Conservation (phyloP, 1,139 yeast species). For the Debaryomyces sp. region DNA sequence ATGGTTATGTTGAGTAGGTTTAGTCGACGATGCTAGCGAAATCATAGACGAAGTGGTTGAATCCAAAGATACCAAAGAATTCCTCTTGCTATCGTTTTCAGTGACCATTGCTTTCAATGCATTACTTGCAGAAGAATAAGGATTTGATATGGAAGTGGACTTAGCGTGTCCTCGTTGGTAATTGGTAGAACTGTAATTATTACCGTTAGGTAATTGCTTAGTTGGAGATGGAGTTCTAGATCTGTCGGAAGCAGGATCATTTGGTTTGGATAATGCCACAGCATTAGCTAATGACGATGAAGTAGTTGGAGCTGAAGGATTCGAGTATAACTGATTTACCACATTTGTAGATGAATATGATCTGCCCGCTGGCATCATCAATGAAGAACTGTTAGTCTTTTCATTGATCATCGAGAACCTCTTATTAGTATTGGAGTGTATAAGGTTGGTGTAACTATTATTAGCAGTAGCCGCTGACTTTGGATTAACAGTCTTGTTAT, state of each 20-base stretch:
- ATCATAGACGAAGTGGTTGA: slow-evolving; percentile 12
- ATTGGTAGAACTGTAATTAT: slow-evolving; percentile 12
- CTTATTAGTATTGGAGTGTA: slow-evolving; percentile 25
- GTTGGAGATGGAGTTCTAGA: slow-evolving; percentile 26
- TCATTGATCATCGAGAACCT: slow-evolving; percentile 51
- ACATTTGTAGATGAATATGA: slow-evolving; percentile 50
- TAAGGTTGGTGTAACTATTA: slow-evolving; percentile 10
- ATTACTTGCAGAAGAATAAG: slow-evolving; percentile 56
- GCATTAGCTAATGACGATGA: slow-evolving; percentile 56
- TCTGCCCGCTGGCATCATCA: slow-evolving; percentile 37
- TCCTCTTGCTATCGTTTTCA: slow-evolving; percentile 31
- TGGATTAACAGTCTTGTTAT: slow-evolving; percentile 21
- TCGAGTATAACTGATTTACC: slow-evolving; percentile 39
- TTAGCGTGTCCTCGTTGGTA: slow-evolving; percentile 34
- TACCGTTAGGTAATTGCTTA: slow-evolving; percentile 20
- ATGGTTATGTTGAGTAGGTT: slow-evolving; percentile 15
- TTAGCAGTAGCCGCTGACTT: slow-evolving; percentile 14
- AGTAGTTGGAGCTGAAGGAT: slow-evolving; percentile 61
- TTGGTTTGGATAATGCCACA: slow-evolving; percentile 25
- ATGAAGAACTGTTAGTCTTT: slow-evolving; percentile 41
- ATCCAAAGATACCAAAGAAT: slow-evolving; percentile 23
- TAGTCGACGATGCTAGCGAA: slow-evolving; percentile 11
- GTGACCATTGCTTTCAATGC: slow-evolving; percentile 69
- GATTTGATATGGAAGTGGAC: slow-evolving; percentile 36
- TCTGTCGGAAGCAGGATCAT: slow-evolving; percentile 11